phyloP scores from a whole-genome alignment of 1,284 basidiomycete species.

The Chiua sp. region DNA sequence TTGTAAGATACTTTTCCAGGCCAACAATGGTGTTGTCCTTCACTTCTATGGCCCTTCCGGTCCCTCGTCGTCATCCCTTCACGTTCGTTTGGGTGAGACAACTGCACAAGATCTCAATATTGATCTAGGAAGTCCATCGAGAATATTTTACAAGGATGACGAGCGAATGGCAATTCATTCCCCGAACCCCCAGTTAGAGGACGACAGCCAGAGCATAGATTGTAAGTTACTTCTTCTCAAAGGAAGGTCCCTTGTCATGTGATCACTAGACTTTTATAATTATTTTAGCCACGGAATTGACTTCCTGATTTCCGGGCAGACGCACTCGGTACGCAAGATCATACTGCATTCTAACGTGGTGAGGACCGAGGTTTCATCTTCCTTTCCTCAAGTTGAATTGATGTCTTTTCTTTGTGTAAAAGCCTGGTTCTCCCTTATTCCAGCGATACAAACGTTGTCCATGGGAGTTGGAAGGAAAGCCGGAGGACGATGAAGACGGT shows the following conservation, averaged over 20 bases:
- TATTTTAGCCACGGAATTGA: constrained; percentile 91
- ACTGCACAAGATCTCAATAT: constrained; percentile 82
- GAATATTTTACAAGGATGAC: constrained; percentile 86
- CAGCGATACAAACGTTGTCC: constrained; percentile 89
- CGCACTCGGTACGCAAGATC: constrained; percentile 82
- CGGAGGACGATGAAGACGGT: constrained; percentile 83
- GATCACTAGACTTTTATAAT: constrained; percentile 81
- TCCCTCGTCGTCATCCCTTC: constrained; percentile 47
- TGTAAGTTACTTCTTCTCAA: constrained; percentile 41
- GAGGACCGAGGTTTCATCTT: constrained; percentile 35
- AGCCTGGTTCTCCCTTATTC: constrained; percentile 89
- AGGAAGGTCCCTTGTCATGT: constrained; percentile 9
- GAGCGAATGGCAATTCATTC: constrained; percentile 85
- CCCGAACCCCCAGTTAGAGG: constrained; percentile 45
- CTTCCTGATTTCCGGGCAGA: constrained; percentile 75
- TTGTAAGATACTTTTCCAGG: constrained; percentile 44
- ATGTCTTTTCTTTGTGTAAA: not conserved
- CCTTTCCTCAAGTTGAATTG: constrained; percentile 1
- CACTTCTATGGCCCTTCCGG: constrained; percentile 64
- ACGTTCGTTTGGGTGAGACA: constrained; percentile 76
- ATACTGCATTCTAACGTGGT: constrained; percentile 88
- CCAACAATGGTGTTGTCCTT: constrained; percentile 74
- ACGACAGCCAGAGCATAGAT: constrained; percentile 46
- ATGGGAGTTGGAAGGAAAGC: constrained; percentile 79
- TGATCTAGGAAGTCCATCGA: constrained; percentile 80